phyloP scores from a whole-genome alignment of 2,329 filamentous ascomycete species.

The Aureobasidium namibiae region DNA sequence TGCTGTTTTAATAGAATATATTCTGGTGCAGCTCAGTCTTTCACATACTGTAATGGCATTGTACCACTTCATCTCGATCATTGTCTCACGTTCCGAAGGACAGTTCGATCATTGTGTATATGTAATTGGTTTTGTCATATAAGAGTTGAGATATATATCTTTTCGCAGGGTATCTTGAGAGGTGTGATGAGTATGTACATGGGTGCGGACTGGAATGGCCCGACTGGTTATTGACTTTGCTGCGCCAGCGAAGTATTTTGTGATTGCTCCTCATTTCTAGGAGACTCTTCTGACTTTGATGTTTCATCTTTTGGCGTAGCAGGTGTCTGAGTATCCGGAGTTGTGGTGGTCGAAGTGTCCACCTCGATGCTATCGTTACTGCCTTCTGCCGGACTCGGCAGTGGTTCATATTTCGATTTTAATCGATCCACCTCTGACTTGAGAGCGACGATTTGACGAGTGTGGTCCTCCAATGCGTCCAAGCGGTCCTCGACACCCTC shows the following conservation, averaged over 20 bases:
- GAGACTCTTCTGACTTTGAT: neutral
- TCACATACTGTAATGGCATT: neutral
- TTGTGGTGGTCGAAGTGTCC: neutral
- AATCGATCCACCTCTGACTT: conserved; percentile 5
- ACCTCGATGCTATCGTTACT: neutral
- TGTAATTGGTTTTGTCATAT: neutral
- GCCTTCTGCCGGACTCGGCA: neutral
- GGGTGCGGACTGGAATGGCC: neutral
- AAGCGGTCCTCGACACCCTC: conserved; percentile 55
- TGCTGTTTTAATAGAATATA: neutral
- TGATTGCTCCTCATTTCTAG: neutral
- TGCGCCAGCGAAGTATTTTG: neutral
- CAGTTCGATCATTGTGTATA: neutral
- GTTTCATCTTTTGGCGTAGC: neutral
- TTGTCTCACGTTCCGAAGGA: neutral
- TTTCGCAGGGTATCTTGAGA: conserved; percentile 8
- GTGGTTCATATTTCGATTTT: conserved; percentile 5
- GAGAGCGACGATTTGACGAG: neutral
- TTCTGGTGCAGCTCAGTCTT: neutral
- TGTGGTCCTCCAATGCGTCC: conserved; percentile 42
- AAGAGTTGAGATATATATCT: conserved; percentile 1
- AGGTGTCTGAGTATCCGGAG: neutral
- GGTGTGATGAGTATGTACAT: conserved; percentile 4
- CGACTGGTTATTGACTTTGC: neutral
- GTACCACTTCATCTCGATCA: neutral